phyloP scores from a whole-genome alignment of 1,139 yeast genomes.

The Diutina catenulata region DNA sequence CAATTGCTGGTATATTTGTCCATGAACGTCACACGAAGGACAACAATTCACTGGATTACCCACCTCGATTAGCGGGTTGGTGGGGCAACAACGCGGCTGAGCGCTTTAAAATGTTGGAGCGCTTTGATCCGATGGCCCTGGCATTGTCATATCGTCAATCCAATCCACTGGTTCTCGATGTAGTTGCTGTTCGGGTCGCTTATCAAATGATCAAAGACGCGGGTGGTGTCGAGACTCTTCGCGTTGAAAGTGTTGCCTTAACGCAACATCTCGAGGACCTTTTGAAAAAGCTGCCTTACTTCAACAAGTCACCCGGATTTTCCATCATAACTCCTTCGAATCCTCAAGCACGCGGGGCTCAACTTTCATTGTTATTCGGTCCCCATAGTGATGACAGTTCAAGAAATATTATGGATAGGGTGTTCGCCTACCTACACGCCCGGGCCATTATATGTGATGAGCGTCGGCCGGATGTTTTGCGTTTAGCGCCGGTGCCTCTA shows the following conservation, averaged over 20 bases:
- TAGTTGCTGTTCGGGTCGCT: slow-evolving; percentile 58
- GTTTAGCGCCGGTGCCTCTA: slow-evolving; percentile 75
- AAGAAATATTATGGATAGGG: slow-evolving; percentile 49
- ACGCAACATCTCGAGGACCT: slow-evolving; percentile 45
- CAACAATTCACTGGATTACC: slow-evolving; percentile 20
- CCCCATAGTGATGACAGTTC: slow-evolving; percentile 30
- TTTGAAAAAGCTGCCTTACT: slow-evolving; percentile 31
- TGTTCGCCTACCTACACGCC: slow-evolving; percentile 36
- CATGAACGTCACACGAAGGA: slow-evolving; percentile 38
- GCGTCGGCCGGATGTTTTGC: slow-evolving; percentile 76
- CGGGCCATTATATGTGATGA: slow-evolving; percentile 76
- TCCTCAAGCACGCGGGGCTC: slow-evolving; percentile 60
- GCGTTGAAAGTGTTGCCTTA: slow-evolving; percentile 44
- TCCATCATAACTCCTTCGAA: slow-evolving; percentile 62
- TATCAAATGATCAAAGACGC: slow-evolving; percentile 46
- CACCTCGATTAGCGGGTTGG: slow-evolving; percentile 88
- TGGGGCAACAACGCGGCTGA: slow-evolving; percentile 76
- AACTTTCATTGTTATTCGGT: slow-evolving; percentile 59
- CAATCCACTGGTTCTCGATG: slow-evolving; percentile 83
- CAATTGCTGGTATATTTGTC: slow-evolving; percentile 73
- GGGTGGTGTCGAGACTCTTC: slow-evolving; percentile 52
- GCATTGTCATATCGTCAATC: slow-evolving; percentile 86
- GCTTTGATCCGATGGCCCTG: slow-evolving; percentile 67
- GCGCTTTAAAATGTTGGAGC: slow-evolving; percentile 71
- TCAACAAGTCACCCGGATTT: slow-evolving; percentile 31